Conservation (phyloP, 345 rosid species). For the Chamaenerion angustifolium region DNA sequence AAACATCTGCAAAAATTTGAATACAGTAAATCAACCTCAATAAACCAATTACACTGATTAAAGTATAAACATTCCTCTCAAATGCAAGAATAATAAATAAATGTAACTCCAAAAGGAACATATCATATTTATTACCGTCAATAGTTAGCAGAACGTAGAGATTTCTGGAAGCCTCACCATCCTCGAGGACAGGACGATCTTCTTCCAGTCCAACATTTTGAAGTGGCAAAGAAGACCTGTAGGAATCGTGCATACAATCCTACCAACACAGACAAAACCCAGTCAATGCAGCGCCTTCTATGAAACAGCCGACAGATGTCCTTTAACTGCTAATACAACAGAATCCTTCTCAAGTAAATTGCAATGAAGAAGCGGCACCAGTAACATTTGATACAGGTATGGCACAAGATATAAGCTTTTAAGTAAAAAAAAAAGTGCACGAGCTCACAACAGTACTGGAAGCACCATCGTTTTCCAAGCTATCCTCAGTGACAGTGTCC, state of each 20-base stretch:
- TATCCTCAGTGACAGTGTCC: conserved; percentile 23
- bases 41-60: not conserved
- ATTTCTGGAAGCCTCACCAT: conserved; percentile 29
- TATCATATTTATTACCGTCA: conserved; percentile 33
- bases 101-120: not conserved
- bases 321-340: no score
- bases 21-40: not conserved
- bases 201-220: conserved; percentile 52
- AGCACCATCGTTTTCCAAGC: conserved; percentile 36
- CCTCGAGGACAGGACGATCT: conserved; percentile 46
- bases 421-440: not conserved
- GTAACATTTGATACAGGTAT: no score
- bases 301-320: not conserved
- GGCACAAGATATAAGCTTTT: not conserved
- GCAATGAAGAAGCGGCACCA: no score
- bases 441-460: conserved; percentile 39
- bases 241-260: conserved; percentile 75
- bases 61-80: not conserved
- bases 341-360: no score
- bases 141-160: conserved; percentile 37
- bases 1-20: conserved; percentile 35
- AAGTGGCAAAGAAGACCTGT: conserved; percentile 44
- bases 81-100: not conserved
- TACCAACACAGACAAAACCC: conserved; percentile 6
- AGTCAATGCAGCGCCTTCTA: not conserved